Base-by-base conservation (phyloP, 169 alveolate genomes). In the Eimeria falciformis region DNA sequence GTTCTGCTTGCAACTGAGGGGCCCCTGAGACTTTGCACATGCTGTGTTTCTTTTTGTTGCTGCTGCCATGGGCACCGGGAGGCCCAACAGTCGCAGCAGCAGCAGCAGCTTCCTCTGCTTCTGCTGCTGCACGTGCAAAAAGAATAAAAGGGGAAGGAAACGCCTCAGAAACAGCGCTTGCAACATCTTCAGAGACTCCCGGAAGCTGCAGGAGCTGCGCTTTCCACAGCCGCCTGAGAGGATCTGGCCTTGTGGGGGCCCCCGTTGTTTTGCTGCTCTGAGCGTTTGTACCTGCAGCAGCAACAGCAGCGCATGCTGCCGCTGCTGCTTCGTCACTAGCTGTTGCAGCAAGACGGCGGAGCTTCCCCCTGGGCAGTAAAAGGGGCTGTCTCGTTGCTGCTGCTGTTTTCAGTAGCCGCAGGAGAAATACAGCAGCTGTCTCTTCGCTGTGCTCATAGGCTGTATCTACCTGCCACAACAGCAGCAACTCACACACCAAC, bases 121-220 rank as follows among this genome's bases (percentile, higher is more conserved):
- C 82, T 71, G 82, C 79, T 12, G 23, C 79, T 14, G 40, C 79
- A 68, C 79, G 79, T 4, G 33, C 79, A n/a, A 68, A 68, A 23
- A 68, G 12, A 68, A 4, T 9, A 11, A 43, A 33, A 68, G 79
- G 45, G 11, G 45, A 12, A 4, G 79, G 79, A 43, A 14, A 68
- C 17, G 79, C 79, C 11, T 33, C 79, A 68, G 79, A 23, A 27
- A 68, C 79, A 27, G 79, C 79, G 45, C 79, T 23, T 27, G 79
- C 79, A 21, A 68, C 79, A 5, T 68, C 79, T 43, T 68, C 79
- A 14, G 79, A 14, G 17, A 68, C 79, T 3, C 79, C 79, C 3
- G 79, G 79, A 4, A 68, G 79, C 79, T 68, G 79, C 79, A 68
- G 79, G 46, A 68, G 79, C 79, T 68, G 79, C 47, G 23, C 46